A percentile compares a stretch with the other conserved stretches of the same genome.
Evolutionary conservation across 768 basidiomycete species (phyloP).

Genomic region (Podaxis sp.): DNA sequence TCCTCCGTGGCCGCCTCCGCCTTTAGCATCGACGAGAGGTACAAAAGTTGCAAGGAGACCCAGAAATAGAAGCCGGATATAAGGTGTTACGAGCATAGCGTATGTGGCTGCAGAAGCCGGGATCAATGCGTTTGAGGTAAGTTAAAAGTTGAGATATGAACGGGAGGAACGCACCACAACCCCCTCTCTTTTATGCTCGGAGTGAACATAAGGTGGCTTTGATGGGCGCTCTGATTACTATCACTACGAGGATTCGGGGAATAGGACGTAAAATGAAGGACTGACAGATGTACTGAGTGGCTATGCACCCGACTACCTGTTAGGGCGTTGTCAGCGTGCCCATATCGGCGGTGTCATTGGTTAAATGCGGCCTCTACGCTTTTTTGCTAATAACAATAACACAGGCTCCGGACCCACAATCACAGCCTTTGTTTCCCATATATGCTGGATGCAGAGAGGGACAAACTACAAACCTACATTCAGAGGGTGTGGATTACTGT

Average conservation of each 20-base stretch:
- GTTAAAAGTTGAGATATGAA: not conserved
- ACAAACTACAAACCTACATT: no score
- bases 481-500: no score
- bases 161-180: not conserved
- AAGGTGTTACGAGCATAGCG: not conserved
- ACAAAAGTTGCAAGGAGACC: slow-evolving; percentile 4
- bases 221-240: not conserved
- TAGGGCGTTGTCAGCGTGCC: not conserved
- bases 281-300: not conserved
- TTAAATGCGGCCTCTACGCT: no score
- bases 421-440: no score
- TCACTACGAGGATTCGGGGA: not conserved
- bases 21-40: not conserved
- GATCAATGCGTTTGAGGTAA: not conserved
- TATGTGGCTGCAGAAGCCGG: not conserved
- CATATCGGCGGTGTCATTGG: not conserved
- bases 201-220: not conserved
- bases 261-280: not conserved
- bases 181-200: not conserved
- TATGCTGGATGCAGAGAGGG: no score
- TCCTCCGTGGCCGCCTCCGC: not conserved
- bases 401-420: no score
- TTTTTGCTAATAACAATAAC: no score
- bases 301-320: not conserved
- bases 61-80: not conserved